Evolutionary conservation across 208 protist species (phyloP).

Genomic region (Leishmania aethiopica): DNA sequence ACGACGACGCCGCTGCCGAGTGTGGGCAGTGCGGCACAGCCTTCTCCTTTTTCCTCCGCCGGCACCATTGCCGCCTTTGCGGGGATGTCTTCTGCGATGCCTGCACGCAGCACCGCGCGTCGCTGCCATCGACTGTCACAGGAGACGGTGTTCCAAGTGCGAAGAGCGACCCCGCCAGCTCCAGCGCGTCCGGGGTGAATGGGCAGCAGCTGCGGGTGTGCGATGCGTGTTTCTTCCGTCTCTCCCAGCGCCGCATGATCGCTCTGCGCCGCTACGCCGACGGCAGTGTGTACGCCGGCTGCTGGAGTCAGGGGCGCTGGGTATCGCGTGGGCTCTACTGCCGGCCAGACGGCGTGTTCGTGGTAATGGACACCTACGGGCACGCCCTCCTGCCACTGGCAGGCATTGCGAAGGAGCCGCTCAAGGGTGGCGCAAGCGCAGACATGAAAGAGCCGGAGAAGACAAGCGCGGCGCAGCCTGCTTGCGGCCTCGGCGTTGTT

Average conservation of each 20-base stretch:
- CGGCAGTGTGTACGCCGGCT: constrained; percentile 80
- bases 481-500: constrained; percentile 6
- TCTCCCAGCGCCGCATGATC: constrained; percentile 75
- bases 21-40: constrained; percentile 78
- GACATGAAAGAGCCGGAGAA: not conserved
- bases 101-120: constrained; percentile 77
- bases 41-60: constrained; percentile 87
- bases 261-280: constrained; percentile 62
- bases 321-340: constrained; percentile 81
- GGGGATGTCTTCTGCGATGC: constrained; percentile 89
- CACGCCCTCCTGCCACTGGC: constrained; percentile 37
- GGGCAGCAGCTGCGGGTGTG: constrained; percentile 65
- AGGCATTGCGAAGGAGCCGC: not conserved
- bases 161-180: constrained; percentile 13
- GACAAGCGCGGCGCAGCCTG: not conserved
- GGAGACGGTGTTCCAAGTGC: constrained; percentile 16
- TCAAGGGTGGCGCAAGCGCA: not conserved
- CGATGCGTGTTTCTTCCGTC: constrained; percentile 66
- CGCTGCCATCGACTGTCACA: constrained; percentile 71
- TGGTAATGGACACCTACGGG: constrained; percentile 71
- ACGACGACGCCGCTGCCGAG: constrained; percentile 53
- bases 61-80: constrained; percentile 94
- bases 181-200: not conserved
- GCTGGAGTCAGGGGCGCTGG: constrained; percentile 72
- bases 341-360: constrained; percentile 63